Conservation (phyloP, 2,329 filamentous ascomycete species). For the Colletotrichum zoysiae region DNA sequence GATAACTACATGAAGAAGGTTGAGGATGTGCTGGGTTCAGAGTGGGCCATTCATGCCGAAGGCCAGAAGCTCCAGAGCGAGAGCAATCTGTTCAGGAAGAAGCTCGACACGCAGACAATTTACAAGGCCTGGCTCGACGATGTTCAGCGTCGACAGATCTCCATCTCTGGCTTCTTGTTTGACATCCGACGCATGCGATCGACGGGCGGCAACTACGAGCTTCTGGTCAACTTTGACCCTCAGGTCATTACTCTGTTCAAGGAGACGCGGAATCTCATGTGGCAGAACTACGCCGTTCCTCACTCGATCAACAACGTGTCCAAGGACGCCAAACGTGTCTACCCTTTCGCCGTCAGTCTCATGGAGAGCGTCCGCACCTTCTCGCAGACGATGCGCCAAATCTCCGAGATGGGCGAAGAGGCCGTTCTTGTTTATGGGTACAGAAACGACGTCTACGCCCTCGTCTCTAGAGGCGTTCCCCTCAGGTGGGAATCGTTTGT, state of each 20-base stretch:
- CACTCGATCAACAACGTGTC: constrained; percentile 95
- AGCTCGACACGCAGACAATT: constrained; percentile 92
- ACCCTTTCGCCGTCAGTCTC: constrained; percentile 95
- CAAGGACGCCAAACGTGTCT: constrained; percentile 98
- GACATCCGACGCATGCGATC: constrained; percentile 88
- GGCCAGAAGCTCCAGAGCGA: constrained; percentile 94
- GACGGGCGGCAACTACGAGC: constrained; percentile 88
- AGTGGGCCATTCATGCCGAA: constrained; percentile 95
- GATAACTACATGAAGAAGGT: constrained; percentile 99
- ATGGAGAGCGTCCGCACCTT: constrained; percentile 99
- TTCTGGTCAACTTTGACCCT: constrained; percentile 95
- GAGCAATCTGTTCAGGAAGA: constrained; percentile 93
- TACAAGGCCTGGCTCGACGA: constrained; percentile 97
- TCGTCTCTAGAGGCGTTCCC: constrained; percentile 89
- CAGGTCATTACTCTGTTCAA: constrained; percentile 99
- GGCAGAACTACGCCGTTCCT: constrained; percentile 94
- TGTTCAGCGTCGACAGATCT: constrained; percentile 87
- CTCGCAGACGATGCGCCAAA: constrained; percentile 86
- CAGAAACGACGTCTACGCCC: constrained; percentile 86
- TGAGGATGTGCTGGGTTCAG: constrained; percentile 94
- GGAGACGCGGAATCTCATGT: constrained; percentile 94
- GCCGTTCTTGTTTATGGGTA: constrained; percentile 91
- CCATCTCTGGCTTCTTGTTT: constrained; percentile 92
- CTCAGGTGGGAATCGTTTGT: constrained; percentile 98
- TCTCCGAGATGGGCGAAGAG: constrained; percentile 87